phyloP scores from a whole-genome alignment of 805 yeast species.

The Ogataea degrootiae region DNA sequence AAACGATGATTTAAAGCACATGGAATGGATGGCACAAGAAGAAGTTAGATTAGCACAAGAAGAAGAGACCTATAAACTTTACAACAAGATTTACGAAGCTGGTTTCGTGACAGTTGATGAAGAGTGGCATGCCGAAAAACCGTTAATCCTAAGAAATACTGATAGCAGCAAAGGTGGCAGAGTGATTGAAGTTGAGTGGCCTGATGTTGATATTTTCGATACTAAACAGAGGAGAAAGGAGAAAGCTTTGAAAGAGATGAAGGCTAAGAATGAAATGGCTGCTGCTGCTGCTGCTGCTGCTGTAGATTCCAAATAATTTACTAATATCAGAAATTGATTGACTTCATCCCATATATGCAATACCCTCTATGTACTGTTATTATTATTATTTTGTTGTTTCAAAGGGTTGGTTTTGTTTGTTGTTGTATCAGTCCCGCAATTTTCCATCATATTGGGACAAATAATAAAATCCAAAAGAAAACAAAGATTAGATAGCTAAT shows the following conservation, averaged over 20 bases:
- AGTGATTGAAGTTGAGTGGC: conserved; percentile 61
- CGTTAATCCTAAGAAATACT: conserved; percentile 68
- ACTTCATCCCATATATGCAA: too few relatives aligned
- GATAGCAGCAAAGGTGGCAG: conserved; percentile 48
- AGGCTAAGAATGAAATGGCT: too few relatives aligned
- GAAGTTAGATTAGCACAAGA: conserved; percentile 62
- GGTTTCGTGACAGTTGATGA: conserved; percentile 75
- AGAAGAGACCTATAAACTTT: conserved; percentile 57
- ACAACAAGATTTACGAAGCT: conserved; percentile 66
- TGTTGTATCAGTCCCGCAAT: too few relatives aligned
- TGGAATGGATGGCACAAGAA: conserved; percentile 87
- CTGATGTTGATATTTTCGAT: conserved; percentile 45
- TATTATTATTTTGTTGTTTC: too few relatives aligned
- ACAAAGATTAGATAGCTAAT: too few relatives aligned
- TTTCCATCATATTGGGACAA: too few relatives aligned
- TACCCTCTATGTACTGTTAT: too few relatives aligned
- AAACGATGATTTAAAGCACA: conserved; percentile 74
- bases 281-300: neutral
- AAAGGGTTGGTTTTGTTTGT: too few relatives aligned
- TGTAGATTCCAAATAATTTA: too few relatives aligned
- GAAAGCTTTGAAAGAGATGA: conserved; percentile 1
- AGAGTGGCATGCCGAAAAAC: conserved; percentile 70
- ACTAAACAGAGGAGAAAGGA: neutral
- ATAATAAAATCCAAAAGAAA: too few relatives aligned
- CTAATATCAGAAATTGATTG: too few relatives aligned